phyloP scores from a whole-genome alignment of 192 early-diverging fungal genomes.

The Linnemannia schmuckeri region DNA sequence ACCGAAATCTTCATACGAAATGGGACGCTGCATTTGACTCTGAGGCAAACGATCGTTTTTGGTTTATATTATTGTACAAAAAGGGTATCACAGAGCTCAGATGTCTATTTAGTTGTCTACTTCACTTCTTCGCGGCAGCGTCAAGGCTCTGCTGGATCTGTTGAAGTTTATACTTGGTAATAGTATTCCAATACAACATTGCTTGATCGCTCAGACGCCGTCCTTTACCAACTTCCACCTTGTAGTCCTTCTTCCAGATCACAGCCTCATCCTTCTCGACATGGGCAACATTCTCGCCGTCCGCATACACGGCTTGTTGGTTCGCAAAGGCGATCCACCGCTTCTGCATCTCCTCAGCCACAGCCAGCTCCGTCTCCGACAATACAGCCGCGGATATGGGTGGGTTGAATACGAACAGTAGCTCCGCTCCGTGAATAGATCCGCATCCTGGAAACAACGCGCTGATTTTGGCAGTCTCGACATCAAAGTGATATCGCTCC shows the following conservation, averaged over 20 bases:
- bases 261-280: slow-evolving; percentile 15
- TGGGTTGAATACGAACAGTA: slow-evolving; percentile 25
- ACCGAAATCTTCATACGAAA: no score
- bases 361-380: not conserved
- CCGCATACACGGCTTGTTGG: slow-evolving; percentile 1
- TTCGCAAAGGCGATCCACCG: slow-evolving; percentile 35
- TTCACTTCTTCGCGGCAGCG: not conserved
- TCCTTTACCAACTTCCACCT: slow-evolving; percentile 4
- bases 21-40: no score
- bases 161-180: not conserved
- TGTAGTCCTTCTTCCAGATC: not conserved
- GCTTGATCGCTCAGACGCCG: slow-evolving; percentile 3
- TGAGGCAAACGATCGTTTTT: no score
- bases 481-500: slow-evolving; percentile 22
- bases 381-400: slow-evolving; percentile 2
- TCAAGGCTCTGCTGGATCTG: not conserved
- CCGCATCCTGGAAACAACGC: slow-evolving; percentile 13
- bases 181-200: not conserved
- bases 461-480: not conserved
- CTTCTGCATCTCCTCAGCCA: slow-evolving; percentile 32
- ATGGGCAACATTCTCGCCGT: not conserved
- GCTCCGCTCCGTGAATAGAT: slow-evolving; percentile 26
- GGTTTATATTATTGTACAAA: no score
- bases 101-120: not conserved
- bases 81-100: no score